Conservation (phyloP, 345 rosid genomes). For the Pistacia atlantica region DNA sequence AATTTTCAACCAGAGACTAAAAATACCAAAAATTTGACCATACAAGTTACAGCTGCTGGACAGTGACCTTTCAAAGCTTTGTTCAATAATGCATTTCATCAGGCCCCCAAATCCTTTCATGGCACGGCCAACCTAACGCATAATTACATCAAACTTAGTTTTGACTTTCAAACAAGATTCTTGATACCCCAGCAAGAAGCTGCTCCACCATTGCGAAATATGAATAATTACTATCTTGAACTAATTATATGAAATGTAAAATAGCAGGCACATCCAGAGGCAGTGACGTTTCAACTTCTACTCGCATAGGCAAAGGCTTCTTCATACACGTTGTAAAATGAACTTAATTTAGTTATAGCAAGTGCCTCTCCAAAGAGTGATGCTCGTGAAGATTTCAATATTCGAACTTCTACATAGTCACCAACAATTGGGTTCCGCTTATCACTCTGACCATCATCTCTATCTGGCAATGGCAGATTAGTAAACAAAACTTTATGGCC, state of each 20-base stretch:
- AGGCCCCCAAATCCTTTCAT: neutral
- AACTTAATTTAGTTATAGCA: slow-evolving; percentile 67
- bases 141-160: slow-evolving; percentile 9
- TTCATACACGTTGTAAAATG: slow-evolving; percentile 48
- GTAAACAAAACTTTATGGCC: slow-evolving; percentile 74
- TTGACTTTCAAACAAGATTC: neutral
- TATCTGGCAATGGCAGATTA: slow-evolving; percentile 45
- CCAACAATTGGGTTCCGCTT: slow-evolving; percentile 62
- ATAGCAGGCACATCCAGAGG: slow-evolving; percentile 1
- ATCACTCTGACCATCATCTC: slow-evolving; percentile 24
- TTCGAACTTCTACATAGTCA: slow-evolving; percentile 76
- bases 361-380: slow-evolving; percentile 78
- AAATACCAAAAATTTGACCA: neutral
- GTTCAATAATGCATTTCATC: neutral
- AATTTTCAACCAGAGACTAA: neutral
- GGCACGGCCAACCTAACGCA: neutral
- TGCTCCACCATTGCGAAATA: slow-evolving; percentile 10
- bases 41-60: neutral
- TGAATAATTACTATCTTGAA: neutral
- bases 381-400: slow-evolving; percentile 67
- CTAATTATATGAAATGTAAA: neutral
- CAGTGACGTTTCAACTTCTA: slow-evolving; percentile 24
- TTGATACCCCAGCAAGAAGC: neutral
- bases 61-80: neutral
- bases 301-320: slow-evolving; percentile 55